Evolutionary conservation across 2,329 filamentous ascomycete species (phyloP).

Genomic region (Microdochium nivale): DNA sequence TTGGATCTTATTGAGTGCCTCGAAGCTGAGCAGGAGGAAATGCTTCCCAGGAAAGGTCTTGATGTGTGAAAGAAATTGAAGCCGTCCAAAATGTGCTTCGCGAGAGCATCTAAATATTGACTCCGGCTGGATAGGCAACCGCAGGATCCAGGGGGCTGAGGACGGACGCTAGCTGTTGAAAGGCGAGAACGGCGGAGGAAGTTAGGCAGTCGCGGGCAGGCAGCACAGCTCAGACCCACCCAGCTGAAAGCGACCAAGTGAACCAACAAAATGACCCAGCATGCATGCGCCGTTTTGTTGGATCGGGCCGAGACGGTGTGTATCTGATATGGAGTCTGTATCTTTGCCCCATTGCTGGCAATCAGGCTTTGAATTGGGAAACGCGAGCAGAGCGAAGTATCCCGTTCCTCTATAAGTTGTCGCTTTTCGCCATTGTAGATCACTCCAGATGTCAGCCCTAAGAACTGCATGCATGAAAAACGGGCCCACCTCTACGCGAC

Average conservation of each 20-base stretch:
- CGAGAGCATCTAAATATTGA: conserved; percentile 1
- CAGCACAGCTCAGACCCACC: not conserved
- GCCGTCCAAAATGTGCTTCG: not conserved
- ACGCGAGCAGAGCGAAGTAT: too few relatives aligned
- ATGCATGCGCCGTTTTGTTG: too few relatives aligned
- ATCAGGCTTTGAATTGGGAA: too few relatives aligned
- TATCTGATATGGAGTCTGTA: too few relatives aligned
- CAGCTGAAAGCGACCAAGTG: not conserved
- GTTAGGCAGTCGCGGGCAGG: not conserved
- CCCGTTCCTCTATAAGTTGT: too few relatives aligned
- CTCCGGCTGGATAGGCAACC: not conserved
- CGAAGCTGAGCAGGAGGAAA: not conserved
- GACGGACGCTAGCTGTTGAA: not conserved
- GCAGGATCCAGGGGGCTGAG: not conserved
- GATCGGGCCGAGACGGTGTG: too few relatives aligned
- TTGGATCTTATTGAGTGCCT: not conserved
- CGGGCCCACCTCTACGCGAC: too few relatives aligned
- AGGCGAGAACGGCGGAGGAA: not conserved
- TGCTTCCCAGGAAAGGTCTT: not conserved
- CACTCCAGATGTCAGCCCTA: too few relatives aligned
- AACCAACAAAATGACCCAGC: too few relatives aligned
- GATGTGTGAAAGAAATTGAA: not conserved
- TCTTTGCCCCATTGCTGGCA: too few relatives aligned
- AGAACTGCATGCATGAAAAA: too few relatives aligned
- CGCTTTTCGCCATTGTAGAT: too few relatives aligned